A percentile compares a stretch with the other conserved stretches of the same genome.
These are phyloP conservation scores for Aureobasidium subglaciale DNA, from an alignment of 2,329 filamentous ascomycete species.

Conservation along the genomic window DNA sequence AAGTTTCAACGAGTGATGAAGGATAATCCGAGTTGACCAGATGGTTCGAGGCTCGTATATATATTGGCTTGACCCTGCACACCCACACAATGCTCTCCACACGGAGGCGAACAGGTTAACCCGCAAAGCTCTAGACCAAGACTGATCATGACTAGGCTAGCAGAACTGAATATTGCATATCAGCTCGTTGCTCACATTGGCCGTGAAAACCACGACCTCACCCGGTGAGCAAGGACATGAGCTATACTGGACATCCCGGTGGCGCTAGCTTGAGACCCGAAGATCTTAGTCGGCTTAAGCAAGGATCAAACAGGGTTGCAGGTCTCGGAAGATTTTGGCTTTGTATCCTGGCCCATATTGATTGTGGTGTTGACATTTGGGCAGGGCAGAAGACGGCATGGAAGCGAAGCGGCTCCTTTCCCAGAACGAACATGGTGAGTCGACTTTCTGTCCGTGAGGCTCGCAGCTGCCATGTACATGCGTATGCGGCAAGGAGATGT, in stretches of 20 bases:
- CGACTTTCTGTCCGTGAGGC: neutral
- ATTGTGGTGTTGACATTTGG: neutral
- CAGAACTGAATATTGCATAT: constrained; percentile 11
- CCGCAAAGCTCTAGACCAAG: constrained; percentile 1
- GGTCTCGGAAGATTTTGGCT: constrained; percentile 6
- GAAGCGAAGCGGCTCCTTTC: neutral
- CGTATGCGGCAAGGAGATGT: neutral
- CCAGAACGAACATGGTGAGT: neutral
- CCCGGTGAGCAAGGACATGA: constrained; percentile 4
- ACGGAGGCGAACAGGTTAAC: neutral
- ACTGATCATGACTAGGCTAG: constrained; percentile 1
- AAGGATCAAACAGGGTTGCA: constrained; percentile 1
- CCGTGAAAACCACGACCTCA: neutral
- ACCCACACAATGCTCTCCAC: neutral
- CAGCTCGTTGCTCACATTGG: constrained; percentile 9
- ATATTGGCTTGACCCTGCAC: neutral
- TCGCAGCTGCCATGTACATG: neutral
- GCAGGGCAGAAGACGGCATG: neutral
- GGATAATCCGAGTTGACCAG: neutral
- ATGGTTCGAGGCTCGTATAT: constrained; percentile 12
- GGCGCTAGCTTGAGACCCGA: constrained; percentile 2
- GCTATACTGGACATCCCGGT: constrained; percentile 4
- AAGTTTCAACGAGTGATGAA: constrained; percentile 7
- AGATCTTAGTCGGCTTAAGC: constrained; percentile 3
- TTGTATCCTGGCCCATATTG: neutral